Conservation (phyloP, 306 rosid species). For the Prunus salicina region DNA sequence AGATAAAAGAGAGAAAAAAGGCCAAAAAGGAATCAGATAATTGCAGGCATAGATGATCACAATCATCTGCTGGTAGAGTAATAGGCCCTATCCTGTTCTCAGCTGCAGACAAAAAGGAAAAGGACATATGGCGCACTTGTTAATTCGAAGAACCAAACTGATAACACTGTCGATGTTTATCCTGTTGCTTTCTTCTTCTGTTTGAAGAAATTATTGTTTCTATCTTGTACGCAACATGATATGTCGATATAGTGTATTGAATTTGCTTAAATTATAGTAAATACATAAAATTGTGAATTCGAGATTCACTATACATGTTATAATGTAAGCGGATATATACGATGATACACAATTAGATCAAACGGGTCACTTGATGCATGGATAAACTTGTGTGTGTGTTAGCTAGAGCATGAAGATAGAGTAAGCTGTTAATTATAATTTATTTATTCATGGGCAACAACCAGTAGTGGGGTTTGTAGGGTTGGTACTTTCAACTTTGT, state of each 20-base stretch:
- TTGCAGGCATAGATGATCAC: neutral
- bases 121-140: neutral
- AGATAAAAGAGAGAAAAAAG: neutral
- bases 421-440: neutral
- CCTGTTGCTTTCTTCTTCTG: neutral
- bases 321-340: too few species aligned
- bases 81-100: conserved; percentile 11
- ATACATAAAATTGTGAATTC: neutral
- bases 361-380: neutral
- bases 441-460: neutral
- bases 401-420: neutral
- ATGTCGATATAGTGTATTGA: neutral
- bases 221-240: neutral
- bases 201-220: neutral
- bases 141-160: neutral
- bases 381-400: neutral
- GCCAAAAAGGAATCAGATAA: neutral
- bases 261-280: too few species aligned
- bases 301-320: neutral
- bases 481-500: neutral
- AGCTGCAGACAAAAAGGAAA: neutral
- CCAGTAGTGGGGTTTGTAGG: neutral
- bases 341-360: too few species aligned
- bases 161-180: neutral
- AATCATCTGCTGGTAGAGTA: neutral